Percentiles rank a stretch among this genome's conserved stretches.
Conservation (phyloP, 179 eudicot species). For the Silene coronaria region DNA sequence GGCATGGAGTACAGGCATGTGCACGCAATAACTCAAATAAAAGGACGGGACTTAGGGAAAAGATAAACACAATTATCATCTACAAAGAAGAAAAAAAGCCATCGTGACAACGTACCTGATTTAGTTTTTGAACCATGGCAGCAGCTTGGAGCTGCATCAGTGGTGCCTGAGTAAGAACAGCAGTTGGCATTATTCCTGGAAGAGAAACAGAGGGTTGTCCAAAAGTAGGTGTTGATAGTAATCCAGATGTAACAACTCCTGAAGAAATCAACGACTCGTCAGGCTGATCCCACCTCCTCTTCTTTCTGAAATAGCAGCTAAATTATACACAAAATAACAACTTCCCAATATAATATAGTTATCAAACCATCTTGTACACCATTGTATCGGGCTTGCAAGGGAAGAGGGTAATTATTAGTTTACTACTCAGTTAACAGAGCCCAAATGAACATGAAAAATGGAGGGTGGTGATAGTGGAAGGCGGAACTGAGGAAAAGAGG, state of each 20-base stretch:
- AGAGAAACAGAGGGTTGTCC: constrained; percentile 37
- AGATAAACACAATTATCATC: not conserved
- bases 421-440: no score
- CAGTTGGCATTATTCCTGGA: constrained; percentile 34
- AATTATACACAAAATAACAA: not conserved
- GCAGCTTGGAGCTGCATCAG: constrained; percentile 56
- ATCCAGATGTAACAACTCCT: constrained; percentile 46
- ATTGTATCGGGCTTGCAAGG: no score
- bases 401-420: no score
- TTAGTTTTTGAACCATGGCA: constrained; percentile 50
- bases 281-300: constrained; percentile 95
- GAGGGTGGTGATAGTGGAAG: no score
- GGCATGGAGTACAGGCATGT: not conserved
- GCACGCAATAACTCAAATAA: not conserved
- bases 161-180: constrained; percentile 39
- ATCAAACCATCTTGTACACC: not conserved
- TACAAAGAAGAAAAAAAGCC: not conserved
- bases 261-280: constrained; percentile 62
- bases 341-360: not conserved
- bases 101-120: constrained; percentile 35
- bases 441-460: no score
- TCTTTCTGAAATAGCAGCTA: constrained; percentile 43
- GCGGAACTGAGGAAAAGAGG: no score
- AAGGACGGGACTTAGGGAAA: not conserved
- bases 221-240: constrained; percentile 43